Evolutionary conservation across 2,329 filamentous ascomycete genomes (phyloP).

Genomic region (Neurospora sp.): DNA sequence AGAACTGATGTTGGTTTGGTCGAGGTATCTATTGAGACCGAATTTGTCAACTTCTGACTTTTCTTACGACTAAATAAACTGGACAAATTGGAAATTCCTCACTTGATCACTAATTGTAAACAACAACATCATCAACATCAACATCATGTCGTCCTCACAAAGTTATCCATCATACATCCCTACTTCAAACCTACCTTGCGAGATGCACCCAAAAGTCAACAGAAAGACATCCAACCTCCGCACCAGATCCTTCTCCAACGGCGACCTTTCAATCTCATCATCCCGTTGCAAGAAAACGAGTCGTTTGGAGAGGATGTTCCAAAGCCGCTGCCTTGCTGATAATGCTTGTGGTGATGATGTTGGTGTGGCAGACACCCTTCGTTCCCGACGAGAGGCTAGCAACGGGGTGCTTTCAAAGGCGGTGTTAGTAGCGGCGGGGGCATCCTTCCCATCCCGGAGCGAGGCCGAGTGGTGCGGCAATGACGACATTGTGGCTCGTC

Average conservation of each 20-base stretch:
- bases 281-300: background rate
- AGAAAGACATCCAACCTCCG: constrained; percentile 25
- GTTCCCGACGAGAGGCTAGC: background rate
- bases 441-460: background rate
- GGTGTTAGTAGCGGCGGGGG: background rate
- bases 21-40: constrained; percentile 19
- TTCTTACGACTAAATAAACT: background rate
- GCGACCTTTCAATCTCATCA: constrained; percentile 14
- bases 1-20: constrained; percentile 27
- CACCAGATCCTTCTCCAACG: constrained; percentile 24
- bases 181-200: constrained; percentile 17
- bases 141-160: background rate
- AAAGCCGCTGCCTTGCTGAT: background rate
- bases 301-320: background rate
- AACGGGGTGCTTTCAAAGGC: background rate
- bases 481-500: background rate
- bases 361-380: background rate
- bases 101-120: constrained; percentile 11
- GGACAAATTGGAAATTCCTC: background rate
- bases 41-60: background rate
- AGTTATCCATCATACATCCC: background rate
- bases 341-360: background rate
- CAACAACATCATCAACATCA: background rate
- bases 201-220: constrained; percentile 26
- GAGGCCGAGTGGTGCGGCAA: background rate